Percentiles rank a stretch among this genome's conserved stretches.
phyloP scores from a whole-genome alignment of 805 yeast species.

The Starmerella potacharoeniae region DNA sequence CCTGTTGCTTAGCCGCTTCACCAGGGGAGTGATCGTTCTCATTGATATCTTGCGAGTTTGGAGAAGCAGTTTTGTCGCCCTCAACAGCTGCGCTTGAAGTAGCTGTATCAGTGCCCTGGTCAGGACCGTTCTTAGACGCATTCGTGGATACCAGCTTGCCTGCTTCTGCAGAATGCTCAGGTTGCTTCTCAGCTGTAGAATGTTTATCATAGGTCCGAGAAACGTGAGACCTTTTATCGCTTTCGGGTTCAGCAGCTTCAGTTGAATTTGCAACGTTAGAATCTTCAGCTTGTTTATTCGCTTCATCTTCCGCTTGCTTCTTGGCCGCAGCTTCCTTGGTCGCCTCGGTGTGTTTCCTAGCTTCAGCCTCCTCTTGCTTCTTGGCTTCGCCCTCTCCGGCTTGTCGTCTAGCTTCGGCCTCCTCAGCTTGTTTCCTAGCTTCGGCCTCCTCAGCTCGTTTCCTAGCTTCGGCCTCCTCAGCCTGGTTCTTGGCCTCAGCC shows the following conservation, averaged over 20 bases:
- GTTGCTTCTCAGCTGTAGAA: too few relatives aligned
- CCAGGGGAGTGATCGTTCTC: neutral
- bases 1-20: neutral
- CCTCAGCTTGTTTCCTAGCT: constrained; percentile 15
- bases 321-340: neutral
- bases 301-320: too few relatives aligned
- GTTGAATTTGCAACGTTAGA: neutral
- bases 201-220: neutral
- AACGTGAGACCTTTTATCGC: neutral
- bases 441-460: constrained; percentile 12
- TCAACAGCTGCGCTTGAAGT: neutral
- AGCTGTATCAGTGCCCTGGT: too few relatives aligned
- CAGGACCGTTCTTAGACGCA: too few relatives aligned
- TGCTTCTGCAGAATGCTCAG: too few relatives aligned
- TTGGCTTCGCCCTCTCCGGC: constrained; percentile 9
- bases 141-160: too few relatives aligned
- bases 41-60: neutral
- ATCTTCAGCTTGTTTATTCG: too few relatives aligned
- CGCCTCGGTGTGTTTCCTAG: too few relatives aligned
- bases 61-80: neutral
- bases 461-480: neutral
- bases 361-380: neutral
- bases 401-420: constrained; percentile 10
- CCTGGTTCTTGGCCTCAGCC: neutral
- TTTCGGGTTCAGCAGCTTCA: neutral